A percentile compares a stretch with the other conserved stretches of the same genome.
Conservation (phyloP, 306 rosid genomes). For the Acacia acuminata region DNA sequence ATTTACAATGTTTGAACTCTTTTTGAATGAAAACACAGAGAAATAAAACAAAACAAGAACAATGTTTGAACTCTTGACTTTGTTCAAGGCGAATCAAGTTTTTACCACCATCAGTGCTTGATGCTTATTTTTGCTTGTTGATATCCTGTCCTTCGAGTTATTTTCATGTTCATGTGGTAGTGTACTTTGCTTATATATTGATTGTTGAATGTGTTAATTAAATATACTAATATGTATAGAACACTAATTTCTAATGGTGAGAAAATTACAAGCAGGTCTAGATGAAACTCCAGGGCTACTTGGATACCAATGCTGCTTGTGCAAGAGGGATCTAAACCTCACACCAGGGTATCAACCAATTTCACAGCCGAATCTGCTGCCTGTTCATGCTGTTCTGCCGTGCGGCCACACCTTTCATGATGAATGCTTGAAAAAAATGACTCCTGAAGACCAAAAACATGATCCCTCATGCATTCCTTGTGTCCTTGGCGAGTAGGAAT, state of each 20-base stretch:
- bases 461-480: constrained; percentile 75
- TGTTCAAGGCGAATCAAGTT: background rate
- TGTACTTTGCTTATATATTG: background rate
- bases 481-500: constrained; percentile 41
- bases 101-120: background rate
- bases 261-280: constrained; percentile 20
- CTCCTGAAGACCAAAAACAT: constrained; percentile 44
- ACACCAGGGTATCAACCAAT: constrained; percentile 48
- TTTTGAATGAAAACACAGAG: too few species aligned
- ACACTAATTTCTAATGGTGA: constrained; percentile 8
- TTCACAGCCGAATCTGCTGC: constrained; percentile 35
- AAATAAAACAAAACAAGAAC: too few species aligned
- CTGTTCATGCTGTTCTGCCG: constrained; percentile 53
- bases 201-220: background rate
- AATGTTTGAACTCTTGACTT: background rate
- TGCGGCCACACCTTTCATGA: constrained; percentile 74
- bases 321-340: constrained; percentile 67
- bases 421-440: constrained; percentile 58
- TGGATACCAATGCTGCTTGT: constrained; percentile 58
- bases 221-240: background rate
- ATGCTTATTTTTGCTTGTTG: constrained; percentile 20
- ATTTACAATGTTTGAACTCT: background rate
- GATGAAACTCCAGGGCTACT: constrained; percentile 31
- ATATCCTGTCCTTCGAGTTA: background rate
- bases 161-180: background rate